phyloP scores from a whole-genome alignment of 2,329 filamentous ascomycete genomes.

The Aureobasidium sp. region DNA sequence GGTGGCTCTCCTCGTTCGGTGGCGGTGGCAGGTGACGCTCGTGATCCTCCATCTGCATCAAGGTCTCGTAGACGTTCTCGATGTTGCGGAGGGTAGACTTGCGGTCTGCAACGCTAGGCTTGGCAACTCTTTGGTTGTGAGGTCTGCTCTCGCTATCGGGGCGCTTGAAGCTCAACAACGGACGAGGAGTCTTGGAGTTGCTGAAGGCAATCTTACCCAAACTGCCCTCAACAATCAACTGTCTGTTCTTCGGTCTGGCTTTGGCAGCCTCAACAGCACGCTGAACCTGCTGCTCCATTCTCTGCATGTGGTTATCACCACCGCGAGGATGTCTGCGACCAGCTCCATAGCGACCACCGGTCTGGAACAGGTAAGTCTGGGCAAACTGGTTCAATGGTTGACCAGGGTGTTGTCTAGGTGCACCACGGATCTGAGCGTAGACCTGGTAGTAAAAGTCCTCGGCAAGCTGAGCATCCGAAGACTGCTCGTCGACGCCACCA shows the following conservation, averaged over 20 bases:
- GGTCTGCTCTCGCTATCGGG: constrained; percentile 60
- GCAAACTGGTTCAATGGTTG: constrained; percentile 94
- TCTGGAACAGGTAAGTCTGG: constrained; percentile 95
- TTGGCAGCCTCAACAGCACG: constrained; percentile 95
- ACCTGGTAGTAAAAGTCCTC: constrained; percentile 99
- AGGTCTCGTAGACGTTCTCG: constrained; percentile 75
- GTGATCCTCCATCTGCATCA: constrained; percentile 94
- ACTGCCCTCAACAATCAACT: constrained; percentile 91
- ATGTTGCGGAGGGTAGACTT: constrained; percentile 81
- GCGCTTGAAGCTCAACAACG: constrained; percentile 90
- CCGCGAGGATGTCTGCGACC: constrained; percentile 66
- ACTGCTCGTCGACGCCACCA: constrained; percentile 74
- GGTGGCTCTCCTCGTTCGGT: constrained; percentile 56
- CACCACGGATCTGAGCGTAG: constrained; percentile 86
- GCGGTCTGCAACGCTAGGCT: constrained; percentile 57
- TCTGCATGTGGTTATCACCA: constrained; percentile 94
- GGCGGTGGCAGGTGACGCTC: constrained; percentile 70
- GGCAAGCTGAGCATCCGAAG: constrained; percentile 69
- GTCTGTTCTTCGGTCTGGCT: constrained; percentile 94
- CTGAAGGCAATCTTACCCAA: constrained; percentile 98
- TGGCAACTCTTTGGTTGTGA: constrained; percentile 39
- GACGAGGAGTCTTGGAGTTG: constrained; percentile 95
- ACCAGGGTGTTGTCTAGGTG: constrained; percentile 81
- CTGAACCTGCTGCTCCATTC: constrained; percentile 99
- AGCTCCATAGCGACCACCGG: constrained; percentile 71